A percentile compares a stretch with the other conserved stretches of the same genome.
phyloP scores from a whole-genome alignment of 2,329 filamentous ascomycete genomes.

The Calonectria naviculata region DNA sequence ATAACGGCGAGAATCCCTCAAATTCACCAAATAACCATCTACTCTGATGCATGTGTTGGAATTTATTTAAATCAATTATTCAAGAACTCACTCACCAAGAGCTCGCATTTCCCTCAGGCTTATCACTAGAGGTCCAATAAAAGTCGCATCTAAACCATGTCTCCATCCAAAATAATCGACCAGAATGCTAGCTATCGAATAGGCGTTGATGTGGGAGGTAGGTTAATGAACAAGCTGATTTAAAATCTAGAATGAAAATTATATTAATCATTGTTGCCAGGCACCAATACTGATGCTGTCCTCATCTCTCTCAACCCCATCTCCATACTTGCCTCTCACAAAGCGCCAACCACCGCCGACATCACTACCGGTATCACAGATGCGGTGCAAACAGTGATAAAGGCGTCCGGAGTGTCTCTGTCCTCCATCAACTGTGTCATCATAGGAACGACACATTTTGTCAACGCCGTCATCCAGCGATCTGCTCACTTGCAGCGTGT shows the following conservation, averaged over 20 bases:
- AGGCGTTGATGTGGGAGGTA: constrained; percentile 17
- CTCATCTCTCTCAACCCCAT: constrained; percentile 18
- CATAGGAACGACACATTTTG: constrained; percentile 64
- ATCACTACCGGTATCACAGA: constrained; percentile 55
- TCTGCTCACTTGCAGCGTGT: constrained; percentile 54
- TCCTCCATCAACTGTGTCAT: constrained; percentile 52
- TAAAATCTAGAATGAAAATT: background rate
- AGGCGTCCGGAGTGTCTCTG: constrained; percentile 35
- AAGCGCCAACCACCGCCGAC: constrained; percentile 53
- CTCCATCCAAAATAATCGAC: background rate
- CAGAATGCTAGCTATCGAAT: background rate
- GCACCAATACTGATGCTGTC: constrained; percentile 29
- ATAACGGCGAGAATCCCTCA: background rate
- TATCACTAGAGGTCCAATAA: background rate
- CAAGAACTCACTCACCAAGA: background rate
- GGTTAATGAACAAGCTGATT: background rate
- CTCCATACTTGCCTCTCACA: constrained; percentile 21
- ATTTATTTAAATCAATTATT: background rate
- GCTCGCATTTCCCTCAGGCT: too few relatives aligned
- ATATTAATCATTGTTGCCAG: background rate
- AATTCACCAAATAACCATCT: background rate
- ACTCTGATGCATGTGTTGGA: background rate
- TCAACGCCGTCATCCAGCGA: constrained; percentile 63
- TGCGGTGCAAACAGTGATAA: constrained; percentile 52
- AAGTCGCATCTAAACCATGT: background rate